A percentile compares a stretch with the other conserved stretches of the same genome.
phyloP scores from a whole-genome alignment of 768 basidiomycete genomes.

The Heimioporus sp. region DNA sequence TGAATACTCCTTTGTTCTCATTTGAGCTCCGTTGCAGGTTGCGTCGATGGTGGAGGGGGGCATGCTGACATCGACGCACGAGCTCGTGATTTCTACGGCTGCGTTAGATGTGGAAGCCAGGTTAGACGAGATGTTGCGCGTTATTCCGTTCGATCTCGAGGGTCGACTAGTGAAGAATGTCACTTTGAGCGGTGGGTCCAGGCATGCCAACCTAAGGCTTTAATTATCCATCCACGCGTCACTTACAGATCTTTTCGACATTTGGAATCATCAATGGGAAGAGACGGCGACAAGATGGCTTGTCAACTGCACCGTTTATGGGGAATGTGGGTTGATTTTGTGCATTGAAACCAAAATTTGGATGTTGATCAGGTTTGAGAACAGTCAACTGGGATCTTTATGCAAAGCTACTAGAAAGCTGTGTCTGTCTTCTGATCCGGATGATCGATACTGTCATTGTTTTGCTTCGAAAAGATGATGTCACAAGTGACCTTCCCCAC shows the following conservation, averaged over 20 bases:
- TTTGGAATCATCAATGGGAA: slow-evolving; percentile 24
- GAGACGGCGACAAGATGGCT: slow-evolving; percentile 19
- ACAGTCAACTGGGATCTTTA: slow-evolving; percentile 61
- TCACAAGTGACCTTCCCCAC: slow-evolving; percentile 30
- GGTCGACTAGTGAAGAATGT: slow-evolving; percentile 53
- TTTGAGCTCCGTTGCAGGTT: slow-evolving; percentile 37
- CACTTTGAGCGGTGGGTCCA: slow-evolving; percentile 46
- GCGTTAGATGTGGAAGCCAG: slow-evolving; percentile 59
- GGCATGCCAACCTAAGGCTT: slow-evolving; percentile 1
- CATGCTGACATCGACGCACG: slow-evolving; percentile 38
- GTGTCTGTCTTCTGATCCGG: slow-evolving; percentile 40
- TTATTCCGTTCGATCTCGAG: slow-evolving; percentile 50
- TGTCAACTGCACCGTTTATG: slow-evolving; percentile 27
- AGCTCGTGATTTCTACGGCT: slow-evolving; percentile 49
- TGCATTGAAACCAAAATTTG: neutral
- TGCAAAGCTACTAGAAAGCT: slow-evolving; percentile 41
- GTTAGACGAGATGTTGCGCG: slow-evolving; percentile 42
- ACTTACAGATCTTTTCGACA: slow-evolving; percentile 24
- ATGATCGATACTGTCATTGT: slow-evolving; percentile 28
- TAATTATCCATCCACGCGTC: neutral
- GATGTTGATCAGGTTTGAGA: slow-evolving; percentile 1
- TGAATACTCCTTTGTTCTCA: too few species aligned
- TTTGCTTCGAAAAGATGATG: slow-evolving; percentile 28
- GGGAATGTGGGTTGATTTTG: slow-evolving; percentile 43
- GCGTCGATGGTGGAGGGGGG: slow-evolving; percentile 46